Percentiles rank a stretch among this genome's conserved stretches.
These are phyloP conservation scores for Cystobasidium pallidum DNA, from an alignment of 1,284 basidiomycete genomes.

Conservation along the genomic window DNA sequence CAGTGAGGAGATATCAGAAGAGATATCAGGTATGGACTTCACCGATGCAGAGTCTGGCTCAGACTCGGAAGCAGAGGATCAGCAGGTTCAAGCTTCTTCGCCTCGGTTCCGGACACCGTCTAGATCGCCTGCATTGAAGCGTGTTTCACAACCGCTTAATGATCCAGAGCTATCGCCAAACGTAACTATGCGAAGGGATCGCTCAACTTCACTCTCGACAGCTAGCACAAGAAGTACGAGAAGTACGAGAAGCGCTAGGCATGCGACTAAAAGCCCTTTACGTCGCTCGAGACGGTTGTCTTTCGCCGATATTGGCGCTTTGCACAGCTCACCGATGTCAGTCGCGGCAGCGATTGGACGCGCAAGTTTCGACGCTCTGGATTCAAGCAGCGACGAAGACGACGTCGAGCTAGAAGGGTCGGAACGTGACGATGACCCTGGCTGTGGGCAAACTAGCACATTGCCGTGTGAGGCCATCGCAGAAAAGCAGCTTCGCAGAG, in stretches of 20 bases:
- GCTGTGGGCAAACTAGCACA: neutral
- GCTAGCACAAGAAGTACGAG: conserved; percentile 30
- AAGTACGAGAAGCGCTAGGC: conserved; percentile 6
- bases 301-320: conserved; percentile 29
- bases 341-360: conserved; percentile 35
- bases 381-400: conserved; percentile 38
- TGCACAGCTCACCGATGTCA: conserved; percentile 36
- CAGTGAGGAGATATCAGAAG: neutral
- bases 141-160: conserved; percentile 6
- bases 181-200: conserved; percentile 24
- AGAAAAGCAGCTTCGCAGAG: neutral
- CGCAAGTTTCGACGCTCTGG: conserved; percentile 35
- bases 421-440: neutral
- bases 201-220: conserved; percentile 28
- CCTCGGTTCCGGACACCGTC: neutral
- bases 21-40: neutral
- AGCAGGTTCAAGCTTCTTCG: neutral
- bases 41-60: neutral
- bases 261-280: neutral
- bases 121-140: conserved; percentile 27
- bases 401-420: neutral
- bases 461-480: conserved; percentile 19
- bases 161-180: conserved; percentile 37
- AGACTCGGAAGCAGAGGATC: conserved; percentile 22
- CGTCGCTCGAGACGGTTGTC: conserved; percentile 9